Percentiles rank a stretch among this genome's conserved stretches.
phyloP scores from a whole-genome alignment of 78 protist species.

The Monosiga brevicollis region DNA sequence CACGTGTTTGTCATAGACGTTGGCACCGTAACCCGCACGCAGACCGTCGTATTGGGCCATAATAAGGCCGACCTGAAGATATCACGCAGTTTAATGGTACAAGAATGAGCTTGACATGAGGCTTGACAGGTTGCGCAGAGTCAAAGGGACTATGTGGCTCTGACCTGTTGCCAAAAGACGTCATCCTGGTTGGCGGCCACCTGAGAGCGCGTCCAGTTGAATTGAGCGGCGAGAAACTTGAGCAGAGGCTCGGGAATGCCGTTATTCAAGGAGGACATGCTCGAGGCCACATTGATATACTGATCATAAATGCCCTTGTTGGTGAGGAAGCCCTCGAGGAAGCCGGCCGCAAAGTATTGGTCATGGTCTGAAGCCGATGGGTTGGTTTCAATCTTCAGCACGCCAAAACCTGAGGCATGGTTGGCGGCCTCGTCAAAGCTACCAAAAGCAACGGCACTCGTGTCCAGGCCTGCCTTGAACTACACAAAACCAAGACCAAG shows the following conservation, averaged over 20 bases:
- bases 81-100: too few species aligned
- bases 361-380: background rate
- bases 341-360: constrained; percentile 47
- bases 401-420: background rate
- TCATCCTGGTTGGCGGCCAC: background rate
- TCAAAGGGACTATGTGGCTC: too few species aligned
- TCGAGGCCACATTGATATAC: constrained; percentile 9
- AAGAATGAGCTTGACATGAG: too few species aligned
- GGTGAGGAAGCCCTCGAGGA: constrained; percentile 48
- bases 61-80: constrained; percentile 22
- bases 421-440: background rate
- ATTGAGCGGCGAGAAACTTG: constrained; percentile 15
- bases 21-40: constrained; percentile 8
- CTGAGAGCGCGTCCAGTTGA: constrained; percentile 7
- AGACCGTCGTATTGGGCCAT: constrained; percentile 25
- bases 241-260: constrained; percentile 2
- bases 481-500: too few species aligned
- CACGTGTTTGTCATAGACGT: background rate
- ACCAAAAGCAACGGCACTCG: background rate
- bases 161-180: constrained; percentile 48
- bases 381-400: background rate
- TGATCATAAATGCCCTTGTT: constrained; percentile 21
- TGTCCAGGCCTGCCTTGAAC: too few species aligned
- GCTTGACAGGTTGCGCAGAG: too few species aligned
- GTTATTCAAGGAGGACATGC: constrained; percentile 7